Base-by-base conservation (phyloP, 1,284 basidiomycete genomes). In the Boletus smithii region DNA sequence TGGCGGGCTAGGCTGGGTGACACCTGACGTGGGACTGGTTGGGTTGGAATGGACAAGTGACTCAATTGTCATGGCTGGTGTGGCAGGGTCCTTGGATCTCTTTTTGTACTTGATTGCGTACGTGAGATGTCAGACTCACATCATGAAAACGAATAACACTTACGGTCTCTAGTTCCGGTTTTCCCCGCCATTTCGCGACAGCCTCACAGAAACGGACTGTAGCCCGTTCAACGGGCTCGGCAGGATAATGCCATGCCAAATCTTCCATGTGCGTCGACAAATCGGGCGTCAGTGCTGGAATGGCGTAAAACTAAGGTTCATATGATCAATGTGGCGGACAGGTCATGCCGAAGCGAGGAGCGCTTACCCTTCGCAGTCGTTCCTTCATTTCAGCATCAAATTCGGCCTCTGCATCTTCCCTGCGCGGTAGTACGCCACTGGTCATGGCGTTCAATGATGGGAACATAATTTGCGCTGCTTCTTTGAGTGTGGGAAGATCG, bases 191-290 rank as follows among this genome's bases (percentile, higher is more conserved):
- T 43, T 76, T 77, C 2, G 84, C 79, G 37, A 90, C 74, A 20
- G 85, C 85, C 60, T 91, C 88, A 56, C 84, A 88, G 59, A 88
- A 91, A 42, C 86, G 71, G 4, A 89, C 72, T 0, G 84, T 79
- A 18, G 85, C 83, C 18, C 86, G 76, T 57, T 91, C 88, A 18
- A 89, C 76, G n/a, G 84, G 82, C 56, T 91, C 87, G 0, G 83
- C 81, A 24, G 88, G 85, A 61, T 83, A 91, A 54, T 81, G 79
- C 77, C 82, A 84, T 3, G 86, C 84, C 5, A 91, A 70, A 57
- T 85, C 81, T 58, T 88, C 85, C 77, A 91, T 82, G 54, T 91
- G 88, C 2, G 83, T 85, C 4, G 82, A 79, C 16, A 90, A 71
- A 61, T 88, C 85, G 0, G 82, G 82, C 0, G 84, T 85, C 24